A percentile compares a stretch with the other conserved stretches of the same genome.
Evolutionary conservation across 371 early-diverging fungal genomes (phyloP).

Genomic region (Actinomucor elegans): DNA sequence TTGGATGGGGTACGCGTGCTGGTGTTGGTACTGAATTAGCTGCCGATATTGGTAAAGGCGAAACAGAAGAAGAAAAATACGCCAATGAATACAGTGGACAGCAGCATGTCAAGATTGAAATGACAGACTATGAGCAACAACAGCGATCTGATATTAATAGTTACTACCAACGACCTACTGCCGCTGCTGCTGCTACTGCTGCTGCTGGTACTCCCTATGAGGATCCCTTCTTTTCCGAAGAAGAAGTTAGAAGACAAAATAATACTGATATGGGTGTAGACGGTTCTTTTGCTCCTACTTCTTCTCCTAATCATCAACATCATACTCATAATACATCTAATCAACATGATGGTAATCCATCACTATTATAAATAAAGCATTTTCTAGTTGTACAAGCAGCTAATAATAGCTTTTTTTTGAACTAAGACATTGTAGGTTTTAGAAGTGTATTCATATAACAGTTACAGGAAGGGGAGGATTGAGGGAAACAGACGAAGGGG

Average conservation of each 20-base stretch:
- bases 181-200: no score
- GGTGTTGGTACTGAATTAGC: conserved; percentile 50
- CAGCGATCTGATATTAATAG: not conserved
- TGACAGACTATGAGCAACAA: conserved; percentile 14
- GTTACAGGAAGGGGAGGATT: no score
- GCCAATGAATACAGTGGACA: not conserved
- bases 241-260: conserved; percentile 1
- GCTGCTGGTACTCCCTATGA: conserved; percentile 4
- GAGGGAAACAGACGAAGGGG: no score
- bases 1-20: conserved; percentile 75
- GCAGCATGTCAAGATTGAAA: conserved; percentile 33
- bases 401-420: no score
- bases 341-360: conserved; percentile 4
- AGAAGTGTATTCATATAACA: no score
- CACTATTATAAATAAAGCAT: not conserved
- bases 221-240: conserved; percentile 21
- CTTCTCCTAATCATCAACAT: not conserved
- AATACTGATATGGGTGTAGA: conserved; percentile 12
- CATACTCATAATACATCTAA: conserved; percentile 3
- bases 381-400: not conserved
- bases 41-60: conserved; percentile 34
- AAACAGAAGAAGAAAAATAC: conserved; percentile 6
- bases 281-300: conserved; percentile 17
- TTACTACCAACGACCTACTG: not conserved
- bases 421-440: no score